Conservation (phyloP, 73 alveolate species). For the Paramecium sonneborni region DNA sequence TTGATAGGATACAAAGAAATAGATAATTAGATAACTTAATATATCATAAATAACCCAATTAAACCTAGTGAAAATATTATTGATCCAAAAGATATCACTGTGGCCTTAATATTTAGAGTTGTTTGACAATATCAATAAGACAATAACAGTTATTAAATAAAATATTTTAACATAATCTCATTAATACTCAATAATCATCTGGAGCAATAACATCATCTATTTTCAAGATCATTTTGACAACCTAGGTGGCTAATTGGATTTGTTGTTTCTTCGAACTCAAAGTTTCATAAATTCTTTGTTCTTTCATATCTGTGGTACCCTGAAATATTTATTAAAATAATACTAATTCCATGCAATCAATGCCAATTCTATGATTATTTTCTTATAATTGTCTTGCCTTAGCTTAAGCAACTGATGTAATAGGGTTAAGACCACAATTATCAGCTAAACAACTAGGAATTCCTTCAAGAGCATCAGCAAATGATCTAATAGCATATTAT, state of each 20-base stretch:
- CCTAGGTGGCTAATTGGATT: slow-evolving; percentile 95
- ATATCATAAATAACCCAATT: not conserved
- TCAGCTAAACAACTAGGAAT: slow-evolving; percentile 96
- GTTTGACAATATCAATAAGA: not conserved
- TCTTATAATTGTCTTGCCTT: slow-evolving; percentile 76
- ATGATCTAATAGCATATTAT: slow-evolving; percentile 96
- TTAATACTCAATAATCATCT: slow-evolving; percentile 48
- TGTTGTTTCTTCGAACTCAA: slow-evolving; percentile 80
- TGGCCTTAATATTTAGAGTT: not conserved
- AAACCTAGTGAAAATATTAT: not conserved
- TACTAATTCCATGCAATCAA: slow-evolving; percentile 67
- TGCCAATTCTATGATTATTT: slow-evolving; percentile 55
- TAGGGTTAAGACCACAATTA: slow-evolving; percentile 96
- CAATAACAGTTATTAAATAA: not conserved
- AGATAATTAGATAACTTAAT: not conserved
- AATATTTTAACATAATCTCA: not conserved
- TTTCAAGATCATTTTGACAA: slow-evolving; percentile 97
- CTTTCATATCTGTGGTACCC: slow-evolving; percentile 95
- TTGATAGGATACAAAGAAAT: not conserved
- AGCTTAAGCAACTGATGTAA: slow-evolving; percentile 89
- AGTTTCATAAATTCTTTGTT: slow-evolving; percentile 91
- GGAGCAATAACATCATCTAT: slow-evolving; percentile 95
- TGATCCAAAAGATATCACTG: not conserved
- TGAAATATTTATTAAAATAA: not conserved
- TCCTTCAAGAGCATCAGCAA: slow-evolving; percentile 97